These are phyloP conservation scores for Aspergillus carbonarius DNA, from an alignment of 2,329 filamentous ascomycete species.

Conservation along the genomic window DNA sequence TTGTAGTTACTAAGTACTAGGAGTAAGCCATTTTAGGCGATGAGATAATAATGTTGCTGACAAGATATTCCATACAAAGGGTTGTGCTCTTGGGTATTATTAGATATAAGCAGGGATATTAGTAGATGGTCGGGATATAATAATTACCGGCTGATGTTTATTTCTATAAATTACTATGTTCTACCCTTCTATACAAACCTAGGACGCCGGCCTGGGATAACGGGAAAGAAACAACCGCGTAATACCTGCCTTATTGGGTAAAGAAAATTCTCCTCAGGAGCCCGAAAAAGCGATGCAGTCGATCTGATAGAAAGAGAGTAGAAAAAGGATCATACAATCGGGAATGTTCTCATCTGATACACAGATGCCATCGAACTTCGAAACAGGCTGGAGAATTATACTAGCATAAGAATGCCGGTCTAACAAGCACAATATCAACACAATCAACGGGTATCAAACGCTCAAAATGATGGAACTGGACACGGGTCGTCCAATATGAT, in stretches of 20 bases:
- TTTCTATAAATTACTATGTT: background rate
- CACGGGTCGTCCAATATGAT: conserved; percentile 2
- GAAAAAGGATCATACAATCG: background rate
- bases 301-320: background rate
- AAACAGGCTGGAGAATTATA: conserved; percentile 5
- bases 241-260: too few species aligned
- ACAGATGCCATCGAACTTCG: conserved; percentile 7
- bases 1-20: too few species aligned
- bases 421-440: conserved; percentile 14
- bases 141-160: background rate
- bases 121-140: too few species aligned
- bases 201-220: background rate
- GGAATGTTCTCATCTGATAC: background rate
- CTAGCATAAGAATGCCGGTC: conserved; percentile 7
- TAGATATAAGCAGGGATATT: too few species aligned
- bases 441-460: conserved; percentile 23
- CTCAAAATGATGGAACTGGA: conserved; percentile 17
- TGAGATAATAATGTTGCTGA: too few species aligned
- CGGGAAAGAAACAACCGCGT: background rate
- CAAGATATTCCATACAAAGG: too few species aligned
- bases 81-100: too few species aligned
- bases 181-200: background rate
- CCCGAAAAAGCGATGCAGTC: background rate
- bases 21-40: too few species aligned
- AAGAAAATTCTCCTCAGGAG: background rate